Evolutionary conservation across 352 stramenopile species (phyloP).

Genomic region (Phytopythium montanum): DNA sequence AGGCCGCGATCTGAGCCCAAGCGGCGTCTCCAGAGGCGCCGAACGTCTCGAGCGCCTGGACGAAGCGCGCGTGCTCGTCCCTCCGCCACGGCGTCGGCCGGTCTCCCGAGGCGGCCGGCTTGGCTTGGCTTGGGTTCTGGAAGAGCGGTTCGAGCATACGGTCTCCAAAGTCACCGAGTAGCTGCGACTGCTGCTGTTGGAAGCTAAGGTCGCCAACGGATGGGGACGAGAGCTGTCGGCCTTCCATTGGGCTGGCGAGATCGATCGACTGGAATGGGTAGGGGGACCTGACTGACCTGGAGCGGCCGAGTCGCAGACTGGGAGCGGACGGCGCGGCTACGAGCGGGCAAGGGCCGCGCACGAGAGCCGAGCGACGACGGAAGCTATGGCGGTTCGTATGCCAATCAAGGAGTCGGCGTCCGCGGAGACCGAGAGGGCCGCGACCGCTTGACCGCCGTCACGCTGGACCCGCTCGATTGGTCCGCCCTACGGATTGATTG

Average conservation of each 20-base stretch:
- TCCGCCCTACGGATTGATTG: not conserved
- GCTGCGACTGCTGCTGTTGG: not conserved
- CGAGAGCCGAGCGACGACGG: not conserved
- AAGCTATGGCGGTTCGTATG: not conserved
- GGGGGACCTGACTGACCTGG: not conserved
- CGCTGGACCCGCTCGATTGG: not conserved
- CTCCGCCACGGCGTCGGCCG: slow-evolving; percentile 31
- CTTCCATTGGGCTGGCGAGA: slow-evolving; percentile 3
- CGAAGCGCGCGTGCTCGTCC: slow-evolving; percentile 78
- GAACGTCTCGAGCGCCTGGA: slow-evolving; percentile 75
- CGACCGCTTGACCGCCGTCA: not conserved
- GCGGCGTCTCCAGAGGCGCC: slow-evolving; percentile 46
- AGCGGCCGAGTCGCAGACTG: slow-evolving; percentile 2
- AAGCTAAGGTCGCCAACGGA: slow-evolving; percentile 6
- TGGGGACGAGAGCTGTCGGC: not conserved
- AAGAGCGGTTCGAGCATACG: slow-evolving; percentile 24
- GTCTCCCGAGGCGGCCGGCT: not conserved
- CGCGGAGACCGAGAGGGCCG: not conserved
- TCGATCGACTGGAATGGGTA: not conserved
- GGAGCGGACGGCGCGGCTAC: no score
- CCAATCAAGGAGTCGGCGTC: not conserved
- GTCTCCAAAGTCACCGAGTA: slow-evolving; percentile 15
- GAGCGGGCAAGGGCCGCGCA: no score
- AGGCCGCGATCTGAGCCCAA: slow-evolving; percentile 70
- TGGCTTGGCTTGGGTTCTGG: not conserved